Conservation (phyloP, 2,329 filamentous ascomycete genomes). For the Epichloe sylvatica region DNA sequence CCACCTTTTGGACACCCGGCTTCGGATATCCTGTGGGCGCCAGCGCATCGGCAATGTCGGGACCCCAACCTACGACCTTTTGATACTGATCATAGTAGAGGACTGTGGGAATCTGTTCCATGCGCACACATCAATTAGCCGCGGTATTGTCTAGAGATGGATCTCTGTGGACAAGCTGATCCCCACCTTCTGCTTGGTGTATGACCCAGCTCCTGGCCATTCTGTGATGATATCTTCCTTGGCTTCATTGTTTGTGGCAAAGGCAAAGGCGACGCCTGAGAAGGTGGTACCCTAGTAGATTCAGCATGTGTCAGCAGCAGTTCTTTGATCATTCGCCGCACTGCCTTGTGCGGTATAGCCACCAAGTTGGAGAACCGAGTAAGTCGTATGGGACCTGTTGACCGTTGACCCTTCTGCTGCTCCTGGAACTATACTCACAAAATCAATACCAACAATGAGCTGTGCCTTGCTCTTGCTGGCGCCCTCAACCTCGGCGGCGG, state of each 20-base stretch:
- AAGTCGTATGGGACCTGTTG: no score
- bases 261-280: conserved; percentile 92
- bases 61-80: conserved; percentile 98
- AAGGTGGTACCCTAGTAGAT: conserved; percentile 81
- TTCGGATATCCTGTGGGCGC: conserved; percentile 96
- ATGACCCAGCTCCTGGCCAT: conserved; percentile 94
- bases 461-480: conserved; percentile 86
- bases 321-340: neutral
- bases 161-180: neutral
- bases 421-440: conserved; percentile 46
- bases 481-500: conserved; percentile 66
- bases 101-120: conserved; percentile 79
- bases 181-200: conserved; percentile 92
- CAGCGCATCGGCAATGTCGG: conserved; percentile 91
- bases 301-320: conserved; percentile 4
- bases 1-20: conserved; percentile 93
- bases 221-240: conserved; percentile 99
- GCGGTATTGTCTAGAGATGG: neutral
- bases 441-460: conserved; percentile 96
- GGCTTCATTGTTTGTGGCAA: conserved; percentile 92
- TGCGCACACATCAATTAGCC: neutral
- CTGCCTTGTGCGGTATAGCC: neutral
- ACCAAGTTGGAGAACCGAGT: neutral
- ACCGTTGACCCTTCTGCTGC: neutral
- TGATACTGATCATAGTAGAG: conserved; percentile 99